These are phyloP conservation scores for Theileria sp. DNA, from an alignment of 169 alveolate species.

Conservation along the genomic window DNA sequence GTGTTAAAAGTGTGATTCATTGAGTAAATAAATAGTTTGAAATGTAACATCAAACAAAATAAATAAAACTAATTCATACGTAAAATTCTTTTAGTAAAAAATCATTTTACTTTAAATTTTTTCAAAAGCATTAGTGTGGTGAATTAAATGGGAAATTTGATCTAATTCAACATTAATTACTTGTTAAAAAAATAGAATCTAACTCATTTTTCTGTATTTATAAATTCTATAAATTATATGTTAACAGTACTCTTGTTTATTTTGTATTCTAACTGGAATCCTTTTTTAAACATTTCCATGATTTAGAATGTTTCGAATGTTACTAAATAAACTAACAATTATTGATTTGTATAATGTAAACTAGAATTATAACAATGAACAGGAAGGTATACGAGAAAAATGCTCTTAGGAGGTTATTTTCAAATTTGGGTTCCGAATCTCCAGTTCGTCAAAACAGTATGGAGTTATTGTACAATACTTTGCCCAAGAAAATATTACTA, in stretches of 20 bases:
- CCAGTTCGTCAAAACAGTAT: conserved; percentile 17
- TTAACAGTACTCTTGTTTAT: not conserved
- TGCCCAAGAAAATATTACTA: conserved; percentile 46
- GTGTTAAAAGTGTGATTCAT: not conserved
- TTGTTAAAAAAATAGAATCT: not conserved
- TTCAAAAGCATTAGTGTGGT: conserved; percentile 6
- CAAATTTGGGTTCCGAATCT: not conserved
- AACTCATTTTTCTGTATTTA: not conserved
- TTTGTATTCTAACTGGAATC: not conserved
- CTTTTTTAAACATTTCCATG: not conserved
- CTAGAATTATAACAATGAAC: not conserved
- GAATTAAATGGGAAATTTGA: conserved; percentile 13
- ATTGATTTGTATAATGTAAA: no score
- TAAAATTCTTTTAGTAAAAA: not conserved
- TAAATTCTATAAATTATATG: not conserved
- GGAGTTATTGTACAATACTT: conserved; percentile 29
- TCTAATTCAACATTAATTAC: not conserved
- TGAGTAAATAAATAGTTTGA: not conserved
- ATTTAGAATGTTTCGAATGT: not conserved
- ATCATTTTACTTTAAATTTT: not conserved
- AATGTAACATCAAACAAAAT: not conserved
- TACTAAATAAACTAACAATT: no score
- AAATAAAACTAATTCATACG: no score
- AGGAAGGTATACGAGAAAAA: conserved; percentile 5
- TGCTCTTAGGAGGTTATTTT: not conserved